Evolutionary conservation across 2,329 filamentous ascomycete genomes (phyloP).

Genomic region (Fusarium papillatum): DNA sequence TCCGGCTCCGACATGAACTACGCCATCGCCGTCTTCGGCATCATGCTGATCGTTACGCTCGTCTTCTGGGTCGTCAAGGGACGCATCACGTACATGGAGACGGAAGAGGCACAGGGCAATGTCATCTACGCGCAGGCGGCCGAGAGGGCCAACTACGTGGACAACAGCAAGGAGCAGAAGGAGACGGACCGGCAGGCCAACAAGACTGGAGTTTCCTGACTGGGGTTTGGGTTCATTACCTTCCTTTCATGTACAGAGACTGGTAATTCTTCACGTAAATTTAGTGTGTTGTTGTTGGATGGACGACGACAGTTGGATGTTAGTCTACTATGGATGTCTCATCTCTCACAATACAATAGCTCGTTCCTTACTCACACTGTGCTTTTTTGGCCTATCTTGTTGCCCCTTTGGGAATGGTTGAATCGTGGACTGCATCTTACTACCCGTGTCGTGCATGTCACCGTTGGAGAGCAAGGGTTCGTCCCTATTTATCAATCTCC

Average conservation of each 20-base stretch:
- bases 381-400: slow-evolving; percentile 34
- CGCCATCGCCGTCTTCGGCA: slow-evolving; percentile 68
- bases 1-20: slow-evolving; percentile 67
- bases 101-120: slow-evolving; percentile 43
- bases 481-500: background rate
- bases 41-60: slow-evolving; percentile 64
- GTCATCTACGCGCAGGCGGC: slow-evolving; percentile 38
- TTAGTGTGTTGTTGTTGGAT: background rate
- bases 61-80: slow-evolving; percentile 66
- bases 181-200: background rate
- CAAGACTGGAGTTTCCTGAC: slow-evolving; percentile 9
- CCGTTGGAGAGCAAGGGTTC: background rate
- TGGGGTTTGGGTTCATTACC: background rate
- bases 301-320: background rate
- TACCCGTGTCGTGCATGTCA: background rate
- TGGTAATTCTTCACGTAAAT: background rate
- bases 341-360: slow-evolving; percentile 5
- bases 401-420: slow-evolving; percentile 13
- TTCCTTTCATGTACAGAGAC: background rate
- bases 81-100: slow-evolving; percentile 50
- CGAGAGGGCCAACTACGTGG: slow-evolving; percentile 27
- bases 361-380: slow-evolving; percentile 27
- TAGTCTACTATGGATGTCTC: background rate
- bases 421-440: background rate
- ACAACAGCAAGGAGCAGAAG: slow-evolving; percentile 20